These are phyloP conservation scores for Ceratobasidium sp. DNA, from an alignment of 1,284 basidiomycete species.

Conservation along the genomic window DNA sequence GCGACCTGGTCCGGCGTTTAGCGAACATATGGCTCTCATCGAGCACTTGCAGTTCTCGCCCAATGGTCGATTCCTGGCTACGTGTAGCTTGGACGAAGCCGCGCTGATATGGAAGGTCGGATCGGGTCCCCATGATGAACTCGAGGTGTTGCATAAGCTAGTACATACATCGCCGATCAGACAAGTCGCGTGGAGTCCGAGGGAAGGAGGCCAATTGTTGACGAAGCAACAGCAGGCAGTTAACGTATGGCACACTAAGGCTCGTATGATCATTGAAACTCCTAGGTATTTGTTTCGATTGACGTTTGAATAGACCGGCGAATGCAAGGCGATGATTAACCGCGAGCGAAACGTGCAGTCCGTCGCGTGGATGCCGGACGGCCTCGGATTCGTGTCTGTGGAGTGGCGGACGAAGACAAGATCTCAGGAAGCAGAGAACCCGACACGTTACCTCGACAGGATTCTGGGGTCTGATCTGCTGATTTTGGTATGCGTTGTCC, in stretches of 20 bases:
- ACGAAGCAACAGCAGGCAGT: constrained; percentile 27
- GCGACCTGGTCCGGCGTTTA: not conserved
- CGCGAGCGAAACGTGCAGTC: constrained; percentile 69
- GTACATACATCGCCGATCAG: constrained; percentile 6
- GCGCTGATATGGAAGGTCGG: constrained; percentile 35
- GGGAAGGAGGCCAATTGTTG: constrained; percentile 19
- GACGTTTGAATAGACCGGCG: constrained; percentile 68
- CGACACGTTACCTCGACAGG: constrained; percentile 20
- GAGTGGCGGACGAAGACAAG: constrained; percentile 36
- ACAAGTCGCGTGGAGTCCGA: constrained; percentile 40
- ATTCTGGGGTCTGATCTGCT: constrained; percentile 53
- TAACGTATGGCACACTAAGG: constrained; percentile 40
- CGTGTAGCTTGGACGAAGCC: constrained; percentile 33
- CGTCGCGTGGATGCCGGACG: constrained; percentile 76
- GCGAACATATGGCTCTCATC: constrained; percentile 19
- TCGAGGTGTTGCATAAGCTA: constrained; percentile 25
- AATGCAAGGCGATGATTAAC: constrained; percentile 80
- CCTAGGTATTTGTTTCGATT: not conserved
- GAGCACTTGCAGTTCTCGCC: constrained; percentile 43
- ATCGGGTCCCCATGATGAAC: not conserved
- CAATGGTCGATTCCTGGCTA: constrained; percentile 32
- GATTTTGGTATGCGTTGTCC: constrained; percentile 3
- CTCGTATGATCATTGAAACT: too few relatives aligned
- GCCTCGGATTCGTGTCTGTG: constrained; percentile 62
- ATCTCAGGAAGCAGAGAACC: constrained; percentile 10